These are phyloP conservation scores for Aspergillus egyptiacus DNA, from an alignment of 495 filamentous ascomycete species.

Conservation along the genomic window DNA sequence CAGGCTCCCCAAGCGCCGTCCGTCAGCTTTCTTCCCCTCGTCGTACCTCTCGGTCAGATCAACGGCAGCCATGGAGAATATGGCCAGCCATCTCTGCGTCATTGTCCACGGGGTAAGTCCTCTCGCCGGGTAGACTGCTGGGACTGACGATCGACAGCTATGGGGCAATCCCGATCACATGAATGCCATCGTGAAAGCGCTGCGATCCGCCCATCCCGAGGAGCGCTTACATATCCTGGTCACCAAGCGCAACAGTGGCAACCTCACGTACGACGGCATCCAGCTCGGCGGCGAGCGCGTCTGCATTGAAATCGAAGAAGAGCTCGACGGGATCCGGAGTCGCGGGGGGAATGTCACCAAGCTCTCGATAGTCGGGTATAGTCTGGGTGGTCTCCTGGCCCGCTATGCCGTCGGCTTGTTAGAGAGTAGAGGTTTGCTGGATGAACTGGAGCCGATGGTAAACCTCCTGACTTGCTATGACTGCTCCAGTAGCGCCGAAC, in stretches of 20 bases:
- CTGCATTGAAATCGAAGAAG: conserved; percentile 80
- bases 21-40: too few species aligned
- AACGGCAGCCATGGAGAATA: too few species aligned
- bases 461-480: too few species aligned
- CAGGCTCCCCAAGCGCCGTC: too few species aligned
- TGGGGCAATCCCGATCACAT: conserved; percentile 93
- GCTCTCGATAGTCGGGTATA: conserved; percentile 85
- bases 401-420: conserved; percentile 85
- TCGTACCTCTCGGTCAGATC: too few species aligned
- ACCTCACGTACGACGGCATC: conserved; percentile 90
- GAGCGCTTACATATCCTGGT: conserved; percentile 66
- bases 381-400: conserved; percentile 78
- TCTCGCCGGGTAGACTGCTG: too few species aligned
- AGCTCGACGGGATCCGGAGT: conserved; percentile 56
- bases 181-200: conserved; percentile 57
- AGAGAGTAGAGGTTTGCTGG: conserved; percentile 70
- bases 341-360: conserved; percentile 68
- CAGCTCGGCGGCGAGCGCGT: conserved; percentile 86
- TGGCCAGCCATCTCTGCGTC: conserved; percentile 94
- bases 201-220: conserved; percentile 59
- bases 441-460: conserved; percentile 73
- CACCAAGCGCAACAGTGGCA: conserved; percentile 72
- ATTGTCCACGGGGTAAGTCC: conserved; percentile 80
- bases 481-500: too few species aligned
- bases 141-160: too few species aligned